phyloP scores from a whole-genome alignment of 768 basidiomycete genomes.

The Rhizopogon vinicolor region DNA sequence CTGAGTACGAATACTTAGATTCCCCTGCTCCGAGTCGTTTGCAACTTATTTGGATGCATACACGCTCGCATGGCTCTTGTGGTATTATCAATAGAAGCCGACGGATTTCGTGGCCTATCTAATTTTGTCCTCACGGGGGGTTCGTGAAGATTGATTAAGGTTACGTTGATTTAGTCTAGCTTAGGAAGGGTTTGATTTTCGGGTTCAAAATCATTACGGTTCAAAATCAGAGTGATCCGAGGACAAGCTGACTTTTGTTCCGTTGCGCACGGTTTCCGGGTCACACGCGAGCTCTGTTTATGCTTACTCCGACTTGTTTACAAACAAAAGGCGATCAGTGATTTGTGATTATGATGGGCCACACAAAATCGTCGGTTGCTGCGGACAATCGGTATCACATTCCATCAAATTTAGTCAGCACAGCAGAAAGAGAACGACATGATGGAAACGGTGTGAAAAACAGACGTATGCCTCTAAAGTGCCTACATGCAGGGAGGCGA shows the following conservation, averaged over 20 bases:
- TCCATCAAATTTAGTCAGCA: conserved; percentile 27
- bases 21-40: no score
- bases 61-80: background rate
- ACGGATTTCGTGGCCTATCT: no score
- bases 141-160: background rate
- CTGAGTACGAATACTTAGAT: no score
- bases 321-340: background rate
- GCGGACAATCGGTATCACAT: conserved; percentile 1
- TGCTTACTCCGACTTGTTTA: background rate
- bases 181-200: background rate
- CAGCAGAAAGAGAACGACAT: conserved; percentile 15
- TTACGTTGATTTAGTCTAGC: background rate
- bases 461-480: background rate
- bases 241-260: conserved; percentile 16
- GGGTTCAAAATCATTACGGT: conserved; percentile 1
- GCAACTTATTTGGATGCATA: no score
- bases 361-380: conserved; percentile 12
- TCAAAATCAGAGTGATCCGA: conserved; percentile 26
- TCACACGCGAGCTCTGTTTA: background rate
- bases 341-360: conserved; percentile 1
- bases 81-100: background rate
- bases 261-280: conserved; percentile 19
- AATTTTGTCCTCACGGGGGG: background rate
- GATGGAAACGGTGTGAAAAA: conserved; percentile 23
- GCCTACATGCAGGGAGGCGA: background rate